Evolutionary conservation across 23 red algal genomes (phyloP).

Genomic region (Gracilaria gracilis): DNA sequence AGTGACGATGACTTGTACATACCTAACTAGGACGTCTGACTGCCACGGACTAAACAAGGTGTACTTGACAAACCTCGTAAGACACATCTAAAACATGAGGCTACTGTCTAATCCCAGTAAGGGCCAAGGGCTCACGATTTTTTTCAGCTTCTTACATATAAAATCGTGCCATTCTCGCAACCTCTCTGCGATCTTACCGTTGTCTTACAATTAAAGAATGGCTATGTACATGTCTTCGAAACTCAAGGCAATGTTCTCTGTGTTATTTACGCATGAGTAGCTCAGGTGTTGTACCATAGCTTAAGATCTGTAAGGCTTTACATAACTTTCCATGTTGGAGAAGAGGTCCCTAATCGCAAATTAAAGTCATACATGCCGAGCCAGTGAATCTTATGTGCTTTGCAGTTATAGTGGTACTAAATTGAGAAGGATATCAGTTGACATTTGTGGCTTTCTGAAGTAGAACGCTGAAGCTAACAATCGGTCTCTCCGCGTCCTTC

Average conservation of each 20-base stretch:
- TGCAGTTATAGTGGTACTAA: neutral
- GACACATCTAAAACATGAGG: neutral
- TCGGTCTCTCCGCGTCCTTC: neutral
- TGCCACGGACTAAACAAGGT: neutral
- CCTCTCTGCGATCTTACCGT: too few relatives aligned
- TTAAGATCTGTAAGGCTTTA: too few relatives aligned
- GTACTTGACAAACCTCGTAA: neutral
- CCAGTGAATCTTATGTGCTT: too few relatives aligned
- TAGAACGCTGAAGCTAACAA: neutral
- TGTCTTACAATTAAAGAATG: too few relatives aligned
- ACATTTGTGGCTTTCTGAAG: neutral
- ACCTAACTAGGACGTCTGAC: slow-evolving; percentile 21
- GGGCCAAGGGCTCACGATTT: neutral
- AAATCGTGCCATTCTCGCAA: neutral
- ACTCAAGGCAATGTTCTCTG: too few relatives aligned
- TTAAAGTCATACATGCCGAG: too few relatives aligned
- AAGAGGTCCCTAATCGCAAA: too few relatives aligned
- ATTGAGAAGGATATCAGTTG: neutral
- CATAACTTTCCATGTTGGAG: too few relatives aligned
- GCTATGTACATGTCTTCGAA: too few relatives aligned
- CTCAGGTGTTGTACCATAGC: too few relatives aligned
- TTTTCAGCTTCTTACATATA: neutral
- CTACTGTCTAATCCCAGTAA: neutral
- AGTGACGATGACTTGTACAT: slow-evolving; percentile 49
- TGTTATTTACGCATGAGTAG: too few relatives aligned